Base-by-base conservation (phyloP, 441 rosid genomes). In the Eruca vesicaria region DNA sequence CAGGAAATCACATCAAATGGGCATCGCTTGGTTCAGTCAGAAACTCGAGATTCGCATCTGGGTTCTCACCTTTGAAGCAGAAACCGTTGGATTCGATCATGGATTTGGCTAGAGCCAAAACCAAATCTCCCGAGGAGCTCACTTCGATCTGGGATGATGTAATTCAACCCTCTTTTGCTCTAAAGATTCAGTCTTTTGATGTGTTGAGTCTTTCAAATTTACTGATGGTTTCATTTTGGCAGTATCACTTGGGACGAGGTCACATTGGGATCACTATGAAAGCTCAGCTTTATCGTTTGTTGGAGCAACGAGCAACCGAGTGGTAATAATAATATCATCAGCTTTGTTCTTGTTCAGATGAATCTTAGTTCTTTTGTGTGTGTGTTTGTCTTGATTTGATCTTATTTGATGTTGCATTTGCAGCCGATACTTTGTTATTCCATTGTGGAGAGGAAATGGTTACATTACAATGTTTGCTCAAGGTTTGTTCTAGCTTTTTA, bases 171-270 rank as follows among this genome's bases (percentile, higher is more conserved):
- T 52, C 14, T 35, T n/a, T 15, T 28, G 29, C 70, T 58, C 65
- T 31, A 14, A 21, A 32, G 41, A 9, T 21, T 2, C 61, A 11
- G 36, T 50, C 28, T 16, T 52, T 14, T 61, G 18, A 16, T 78
- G 9, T 23, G 31, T 26, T 69, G 59, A 4, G 18, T 35, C 71
- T 69, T 32, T 76, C 62, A 65, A 5, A 64, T 26, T 71, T 68
- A 9, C 15, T 61, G 26, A 32, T 59, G 41, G 1, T 59, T 53
- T 61, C 32, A 75, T 29, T 53, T 78, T 65, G 9, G 70, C 82
- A 95, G 99, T 95, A 85, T 88, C 97, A 95, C 75, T 57, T 95
- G 82, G 99, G 99, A 83, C 87, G 99, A 72, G 96, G 98, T 71
- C 97, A 95, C 45, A 88, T 92, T 77, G 91, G 97, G 50, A 81